Conservation (phyloP, 805 yeast genomes). For the Wickerhamomyces rabaulensis region DNA sequence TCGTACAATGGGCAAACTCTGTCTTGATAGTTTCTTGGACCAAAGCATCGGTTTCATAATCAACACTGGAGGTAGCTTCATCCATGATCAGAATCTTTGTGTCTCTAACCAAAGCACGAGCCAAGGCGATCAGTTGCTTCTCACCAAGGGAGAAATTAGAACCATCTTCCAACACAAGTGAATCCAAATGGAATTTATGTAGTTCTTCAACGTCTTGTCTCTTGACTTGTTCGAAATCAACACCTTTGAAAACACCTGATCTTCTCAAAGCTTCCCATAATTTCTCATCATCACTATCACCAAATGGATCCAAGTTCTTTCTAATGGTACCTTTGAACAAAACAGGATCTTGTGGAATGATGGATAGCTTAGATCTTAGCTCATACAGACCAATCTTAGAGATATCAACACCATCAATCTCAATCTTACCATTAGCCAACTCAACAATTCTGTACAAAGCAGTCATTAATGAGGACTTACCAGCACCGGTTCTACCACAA, state of each 20-base stretch:
- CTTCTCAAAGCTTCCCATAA: conserved; percentile 60
- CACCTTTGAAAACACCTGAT: conserved; percentile 48
- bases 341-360: conserved; percentile 82
- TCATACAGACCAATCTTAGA: conserved; percentile 56
- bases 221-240: conserved; percentile 2
- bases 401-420: conserved; percentile 64
- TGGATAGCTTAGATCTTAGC: conserved; percentile 58
- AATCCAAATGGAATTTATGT: conserved; percentile 57
- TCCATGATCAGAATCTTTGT: conserved; percentile 60
- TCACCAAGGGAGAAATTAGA: conserved; percentile 68
- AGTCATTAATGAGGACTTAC: conserved; percentile 56
- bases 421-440: conserved; percentile 48
- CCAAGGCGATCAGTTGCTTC: conserved; percentile 61
- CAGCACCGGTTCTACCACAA: conserved; percentile 67
- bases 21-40: conserved; percentile 54
- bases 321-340: conserved; percentile 68
- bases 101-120: conserved; percentile 64
- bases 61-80: conserved; percentile 77
- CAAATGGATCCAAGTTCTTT: conserved; percentile 69
- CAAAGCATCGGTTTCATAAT: conserved; percentile 63
- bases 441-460: conserved; percentile 60
- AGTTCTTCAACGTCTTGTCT: neutral
- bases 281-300: conserved; percentile 47
- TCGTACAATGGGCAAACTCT: conserved; percentile 60
- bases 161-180: conserved; percentile 62